phyloP scores from a whole-genome alignment of 805 yeast species.

The Ogataea glucozyma region DNA sequence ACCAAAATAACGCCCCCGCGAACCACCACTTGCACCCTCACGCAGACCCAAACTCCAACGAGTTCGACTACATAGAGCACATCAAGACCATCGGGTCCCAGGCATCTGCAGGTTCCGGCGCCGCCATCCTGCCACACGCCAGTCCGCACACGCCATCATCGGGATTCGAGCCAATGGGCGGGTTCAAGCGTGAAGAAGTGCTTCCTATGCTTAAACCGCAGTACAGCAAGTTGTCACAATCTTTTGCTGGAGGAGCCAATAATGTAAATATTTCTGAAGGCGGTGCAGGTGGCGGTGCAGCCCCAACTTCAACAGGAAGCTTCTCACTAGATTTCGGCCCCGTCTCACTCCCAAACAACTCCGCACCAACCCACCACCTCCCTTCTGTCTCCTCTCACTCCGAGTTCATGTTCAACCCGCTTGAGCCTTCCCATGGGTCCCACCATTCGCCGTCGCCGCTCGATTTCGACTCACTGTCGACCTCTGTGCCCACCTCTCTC shows the following conservation, averaged over 20 bases:
- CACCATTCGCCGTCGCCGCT: slow-evolving; percentile 23
- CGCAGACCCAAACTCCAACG: slow-evolving; percentile 50
- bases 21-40: neutral
- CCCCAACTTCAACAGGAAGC: no score
- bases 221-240: slow-evolving; percentile 32
- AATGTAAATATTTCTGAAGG: no score
- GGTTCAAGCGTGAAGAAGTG: slow-evolving; percentile 28
- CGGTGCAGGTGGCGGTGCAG: no score
- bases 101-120: slow-evolving; percentile 8
- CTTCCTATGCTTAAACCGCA: slow-evolving; percentile 27
- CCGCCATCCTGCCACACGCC: slow-evolving; percentile 15
- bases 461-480: slow-evolving; percentile 24
- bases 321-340: slow-evolving; percentile 25
- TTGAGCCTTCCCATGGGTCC: slow-evolving; percentile 9
- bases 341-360: slow-evolving; percentile 12
- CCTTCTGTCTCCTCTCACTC: slow-evolving; percentile 16
- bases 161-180: slow-evolving; percentile 2
- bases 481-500: slow-evolving; percentile 26
- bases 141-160: slow-evolving; percentile 7
- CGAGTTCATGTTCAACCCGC: slow-evolving; percentile 13
- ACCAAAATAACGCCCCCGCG: neutral
- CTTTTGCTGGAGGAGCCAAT: no score
- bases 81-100: slow-evolving; percentile 51
- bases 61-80: slow-evolving; percentile 66
- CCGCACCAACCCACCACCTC: slow-evolving; percentile 4